A percentile compares a stretch with the other conserved stretches of the same genome.
Conservation (phyloP, 768 basidiomycete species). For the Scleroderma citrinum region DNA sequence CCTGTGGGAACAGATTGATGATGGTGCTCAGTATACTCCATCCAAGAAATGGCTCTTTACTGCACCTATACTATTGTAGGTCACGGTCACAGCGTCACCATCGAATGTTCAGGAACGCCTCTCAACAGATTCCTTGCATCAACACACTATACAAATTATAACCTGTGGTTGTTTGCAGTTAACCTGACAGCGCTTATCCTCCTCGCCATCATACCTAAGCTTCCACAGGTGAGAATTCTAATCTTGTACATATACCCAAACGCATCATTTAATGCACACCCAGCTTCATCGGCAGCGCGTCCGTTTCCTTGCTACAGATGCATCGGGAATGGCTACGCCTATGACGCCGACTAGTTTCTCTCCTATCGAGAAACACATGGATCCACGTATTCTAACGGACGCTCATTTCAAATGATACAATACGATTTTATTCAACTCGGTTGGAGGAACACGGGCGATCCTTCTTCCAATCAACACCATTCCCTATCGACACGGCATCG, state of each 20-base stretch:
- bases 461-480: constrained; percentile 8
- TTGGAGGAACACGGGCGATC: constrained; percentile 6
- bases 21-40: constrained; percentile 97
- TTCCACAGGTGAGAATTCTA: constrained; percentile 69
- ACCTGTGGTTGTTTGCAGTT: constrained; percentile 88
- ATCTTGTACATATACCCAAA: constrained; percentile 3
- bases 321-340: constrained; percentile 64
- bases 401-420: constrained; percentile 36
- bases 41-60: constrained; percentile 95
- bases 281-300: constrained; percentile 82
- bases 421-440: constrained; percentile 8
- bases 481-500: constrained; percentile 14
- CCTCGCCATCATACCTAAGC: constrained; percentile 86
- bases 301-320: constrained; percentile 63
- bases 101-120: neutral
- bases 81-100: constrained; percentile 6
- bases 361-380: constrained; percentile 27
- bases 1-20: constrained; percentile 99
- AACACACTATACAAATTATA: constrained; percentile 96
- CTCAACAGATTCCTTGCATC: constrained; percentile 81
- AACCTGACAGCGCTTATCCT: constrained; percentile 76
- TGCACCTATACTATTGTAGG: constrained; percentile 86
- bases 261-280: constrained; percentile 11
- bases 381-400: constrained; percentile 39
- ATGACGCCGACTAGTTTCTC: constrained; percentile 44